Conservation (phyloP, 257 asterid species). For the Capsicum pubescens region DNA sequence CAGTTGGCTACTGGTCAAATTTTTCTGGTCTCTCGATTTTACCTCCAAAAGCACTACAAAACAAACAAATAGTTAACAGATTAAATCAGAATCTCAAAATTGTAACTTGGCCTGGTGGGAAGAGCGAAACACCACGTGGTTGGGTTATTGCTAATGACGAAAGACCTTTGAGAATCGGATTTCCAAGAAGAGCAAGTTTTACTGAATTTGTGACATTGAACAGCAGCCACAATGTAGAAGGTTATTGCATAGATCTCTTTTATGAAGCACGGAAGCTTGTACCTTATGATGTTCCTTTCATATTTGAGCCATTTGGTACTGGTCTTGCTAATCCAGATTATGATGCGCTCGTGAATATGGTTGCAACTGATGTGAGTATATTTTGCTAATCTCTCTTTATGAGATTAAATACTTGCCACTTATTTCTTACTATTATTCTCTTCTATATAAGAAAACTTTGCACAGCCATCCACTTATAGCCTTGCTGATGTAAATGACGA, state of each 20-base stretch:
- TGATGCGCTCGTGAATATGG: conserved; percentile 41
- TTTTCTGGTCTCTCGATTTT: conserved; percentile 43
- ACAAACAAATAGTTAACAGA: conserved; percentile 11
- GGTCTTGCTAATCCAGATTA: conserved; percentile 43
- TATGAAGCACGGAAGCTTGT: conserved; percentile 38
- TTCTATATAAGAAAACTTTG: neutral
- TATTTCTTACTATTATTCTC: neutral
- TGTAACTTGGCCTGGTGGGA: conserved; percentile 49
- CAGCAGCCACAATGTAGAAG: conserved; percentile 37
- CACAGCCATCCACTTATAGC: neutral
- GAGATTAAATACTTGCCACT: neutral
- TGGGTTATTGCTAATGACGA: conserved; percentile 41
- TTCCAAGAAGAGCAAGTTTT: conserved; percentile 45
- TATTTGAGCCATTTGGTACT: conserved; percentile 40
- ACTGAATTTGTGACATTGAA: conserved; percentile 40
- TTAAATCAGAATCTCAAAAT: conserved; percentile 36
- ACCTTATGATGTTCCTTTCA: conserved; percentile 43
- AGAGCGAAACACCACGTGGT: conserved; percentile 45
- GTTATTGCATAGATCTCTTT: conserved; percentile 49
- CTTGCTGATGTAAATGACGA: neutral
- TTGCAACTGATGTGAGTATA: conserved; percentile 46
- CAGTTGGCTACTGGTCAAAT: conserved; percentile 47
- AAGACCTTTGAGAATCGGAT: conserved; percentile 41
- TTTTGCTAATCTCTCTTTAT: neutral
- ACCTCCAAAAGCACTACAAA: conserved; percentile 30